Percentiles rank a stretch among this genome's conserved stretches.
Evolutionary conservation across 2,329 filamentous ascomycete species (phyloP).

Genomic region (Tolypocladium amazonense): DNA sequence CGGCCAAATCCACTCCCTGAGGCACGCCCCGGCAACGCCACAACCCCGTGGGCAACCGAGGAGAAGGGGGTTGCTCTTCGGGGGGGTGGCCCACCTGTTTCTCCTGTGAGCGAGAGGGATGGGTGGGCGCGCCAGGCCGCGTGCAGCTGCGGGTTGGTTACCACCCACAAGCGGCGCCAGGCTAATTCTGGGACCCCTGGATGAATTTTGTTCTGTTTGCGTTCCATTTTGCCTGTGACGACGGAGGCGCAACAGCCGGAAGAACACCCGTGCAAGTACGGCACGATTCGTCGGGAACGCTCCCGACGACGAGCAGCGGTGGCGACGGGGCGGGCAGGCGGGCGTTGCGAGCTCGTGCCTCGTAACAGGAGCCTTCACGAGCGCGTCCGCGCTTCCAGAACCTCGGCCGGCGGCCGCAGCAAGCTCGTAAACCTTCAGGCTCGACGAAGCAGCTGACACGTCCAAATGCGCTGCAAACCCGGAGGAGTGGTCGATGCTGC

Average conservation of each 20-base stretch:
- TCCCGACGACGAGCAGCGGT: not conserved
- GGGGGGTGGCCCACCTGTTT: too few species aligned
- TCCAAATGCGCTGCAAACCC: not conserved
- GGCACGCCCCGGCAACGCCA: not conserved
- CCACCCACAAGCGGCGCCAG: not conserved
- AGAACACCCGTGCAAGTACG: not conserved
- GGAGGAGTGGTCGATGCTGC: conserved; percentile 1
- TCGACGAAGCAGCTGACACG: not conserved
- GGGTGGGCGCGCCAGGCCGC: too few species aligned
- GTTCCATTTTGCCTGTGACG: not conserved
- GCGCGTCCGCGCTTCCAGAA: not conserved
- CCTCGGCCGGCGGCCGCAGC: not conserved
- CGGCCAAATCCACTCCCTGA: not conserved
- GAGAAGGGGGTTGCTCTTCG: not conserved
- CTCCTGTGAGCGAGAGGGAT: too few species aligned
- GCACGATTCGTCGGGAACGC: too few species aligned
- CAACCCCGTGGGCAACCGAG: not conserved
- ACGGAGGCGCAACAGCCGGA: not conserved
- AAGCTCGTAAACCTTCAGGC: not conserved
- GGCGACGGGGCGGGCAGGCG: not conserved
- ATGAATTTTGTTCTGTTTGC: not conserved
- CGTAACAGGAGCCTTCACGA: not conserved
- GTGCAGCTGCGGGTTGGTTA: not conserved
- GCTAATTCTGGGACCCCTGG: not conserved
- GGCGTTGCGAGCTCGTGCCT: not conserved